Evolutionary conservation across 352 stramenopile species (phyloP), one percentile per base, ranked within the genome.

Genomic region (Pythium utonaiense): DNA sequence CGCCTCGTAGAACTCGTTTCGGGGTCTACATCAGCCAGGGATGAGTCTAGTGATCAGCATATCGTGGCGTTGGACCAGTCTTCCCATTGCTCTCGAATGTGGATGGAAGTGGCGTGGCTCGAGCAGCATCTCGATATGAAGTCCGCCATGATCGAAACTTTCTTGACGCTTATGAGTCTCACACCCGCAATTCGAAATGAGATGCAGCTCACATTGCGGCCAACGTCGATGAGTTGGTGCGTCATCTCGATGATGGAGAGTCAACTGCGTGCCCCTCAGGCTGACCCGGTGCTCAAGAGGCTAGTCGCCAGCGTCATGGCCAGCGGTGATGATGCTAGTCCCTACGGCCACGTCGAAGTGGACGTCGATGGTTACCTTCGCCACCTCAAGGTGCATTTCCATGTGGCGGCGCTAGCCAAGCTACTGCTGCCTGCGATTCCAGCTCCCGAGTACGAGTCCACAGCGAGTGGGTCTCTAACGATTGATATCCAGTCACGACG

Each of bases 91-190:
- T 62, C 16, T 31, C 52, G 50, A 25, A 64, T 57, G 30, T 87
- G 62, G 21, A 49, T 91, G 27, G 71, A 83, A 17, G 68, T 84
- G 22, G 68, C 81, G 53, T 88, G 75, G 73, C 57, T 91, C 6
- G 80, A 92, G 64, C 60, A 51, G 19, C 54, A 81, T 21, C 57
- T 93, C 9, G 83, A 94, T 50, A 78, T 94, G 66, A 92, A 94
- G 49, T 53, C 70, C 0, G 82, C 78, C 30, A 86, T 71, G 45
- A 62, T 94, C 22, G 85, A 94, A 53, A 94, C 85, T 21, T 91
- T 94, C 58, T 58, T 94, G 4, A 92, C 82, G 12, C 58, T 91
- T 1, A 22, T 60, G 48, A 63, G 53, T 30, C 47, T 63, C 28
- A 34, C 59, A 16, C 50, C 28, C 2, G 17, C 17, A 41, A 60